phyloP scores from a whole-genome alignment of 2,329 filamentous ascomycete genomes.

The Colletotrichum falcatum region DNA sequence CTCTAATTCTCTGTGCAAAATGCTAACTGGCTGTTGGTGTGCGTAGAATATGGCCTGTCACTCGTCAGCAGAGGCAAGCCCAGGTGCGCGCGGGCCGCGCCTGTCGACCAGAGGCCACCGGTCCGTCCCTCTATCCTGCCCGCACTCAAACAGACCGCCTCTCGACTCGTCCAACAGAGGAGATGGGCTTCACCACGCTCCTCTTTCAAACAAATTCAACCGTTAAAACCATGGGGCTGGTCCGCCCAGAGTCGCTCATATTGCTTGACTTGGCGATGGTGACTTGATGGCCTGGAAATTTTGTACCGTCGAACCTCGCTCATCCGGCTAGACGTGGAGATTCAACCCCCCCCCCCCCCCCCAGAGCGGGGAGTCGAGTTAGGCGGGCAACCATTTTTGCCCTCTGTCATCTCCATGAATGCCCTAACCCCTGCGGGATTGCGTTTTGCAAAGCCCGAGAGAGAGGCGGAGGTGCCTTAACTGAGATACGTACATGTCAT shows the following conservation, averaged over 20 bases:
- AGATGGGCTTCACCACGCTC: neutral
- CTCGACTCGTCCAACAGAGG: neutral
- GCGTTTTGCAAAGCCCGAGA: neutral
- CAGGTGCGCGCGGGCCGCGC: too few species aligned
- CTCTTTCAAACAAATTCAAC: neutral
- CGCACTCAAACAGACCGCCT: neutral
- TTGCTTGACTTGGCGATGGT: neutral
- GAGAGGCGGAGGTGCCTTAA: neutral
- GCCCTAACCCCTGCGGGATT: neutral
- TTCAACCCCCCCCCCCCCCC: neutral
- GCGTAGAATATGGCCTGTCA: neutral
- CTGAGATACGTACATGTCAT: too few species aligned
- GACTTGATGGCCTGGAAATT: neutral
- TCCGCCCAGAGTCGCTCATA: neutral
- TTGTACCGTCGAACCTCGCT: neutral
- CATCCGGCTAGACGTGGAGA: neutral
- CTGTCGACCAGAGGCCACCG: neutral
- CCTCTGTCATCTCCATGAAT: too few species aligned
- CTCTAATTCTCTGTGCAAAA: neutral
- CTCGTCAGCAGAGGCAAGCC: neutral
- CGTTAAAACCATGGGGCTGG: neutral
- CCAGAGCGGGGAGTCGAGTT: neutral
- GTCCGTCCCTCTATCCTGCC: neutral
- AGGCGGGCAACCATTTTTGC: neutral
- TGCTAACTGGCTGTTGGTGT: neutral